A percentile compares a stretch with the other conserved stretches of the same genome.
Conservation (phyloP, 192 early-diverging fungal genomes). For the Spizellomyces punctatus region DNA sequence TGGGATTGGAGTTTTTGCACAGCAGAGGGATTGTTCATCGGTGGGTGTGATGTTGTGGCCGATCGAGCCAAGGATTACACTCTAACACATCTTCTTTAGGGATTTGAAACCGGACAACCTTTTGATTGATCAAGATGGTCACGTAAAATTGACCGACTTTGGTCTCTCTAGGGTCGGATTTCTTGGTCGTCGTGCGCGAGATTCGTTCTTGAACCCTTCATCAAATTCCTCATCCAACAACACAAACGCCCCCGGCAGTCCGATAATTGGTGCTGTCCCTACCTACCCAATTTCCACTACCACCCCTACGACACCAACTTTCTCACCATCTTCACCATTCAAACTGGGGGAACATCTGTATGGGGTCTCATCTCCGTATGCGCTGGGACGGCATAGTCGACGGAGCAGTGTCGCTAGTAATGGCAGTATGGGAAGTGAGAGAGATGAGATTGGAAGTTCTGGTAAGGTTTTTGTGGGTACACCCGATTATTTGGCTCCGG, state of each 20-base stretch:
- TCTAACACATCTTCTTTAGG: slow-evolving; percentile 28
- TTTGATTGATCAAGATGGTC: slow-evolving; percentile 80
- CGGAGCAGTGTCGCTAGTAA: slow-evolving; percentile 15
- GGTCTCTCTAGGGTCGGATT: slow-evolving; percentile 84
- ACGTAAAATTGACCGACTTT: slow-evolving; percentile 89
- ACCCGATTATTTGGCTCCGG: slow-evolving; percentile 87
- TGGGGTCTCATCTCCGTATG: slow-evolving; percentile 3
- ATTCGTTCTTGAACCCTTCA: slow-evolving; percentile 37
- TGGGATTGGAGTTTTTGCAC: slow-evolving; percentile 82
- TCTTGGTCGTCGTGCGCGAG: slow-evolving; percentile 70
- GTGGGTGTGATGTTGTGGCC: slow-evolving; percentile 39
- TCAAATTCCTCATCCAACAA: background rate
- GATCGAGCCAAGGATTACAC: too few relatives aligned
- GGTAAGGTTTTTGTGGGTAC: slow-evolving; percentile 76
- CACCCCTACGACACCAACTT: slow-evolving; percentile 27
- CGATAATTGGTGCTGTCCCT: background rate
- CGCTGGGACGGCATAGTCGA: slow-evolving; percentile 21
- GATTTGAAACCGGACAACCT: slow-evolving; percentile 88
- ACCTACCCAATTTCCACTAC: slow-evolving; percentile 18
- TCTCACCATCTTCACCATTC: slow-evolving; percentile 27
- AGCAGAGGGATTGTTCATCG: slow-evolving; percentile 78
- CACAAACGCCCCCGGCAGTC: background rate
- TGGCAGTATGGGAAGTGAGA: slow-evolving; percentile 22
- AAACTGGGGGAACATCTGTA: slow-evolving; percentile 24
- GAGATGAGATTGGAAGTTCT: background rate